A percentile compares a stretch with the other conserved stretches of the same genome.
Conservation (phyloP, 768 basidiomycete species). For the Rhodosporidiobolus odoratus region DNA sequence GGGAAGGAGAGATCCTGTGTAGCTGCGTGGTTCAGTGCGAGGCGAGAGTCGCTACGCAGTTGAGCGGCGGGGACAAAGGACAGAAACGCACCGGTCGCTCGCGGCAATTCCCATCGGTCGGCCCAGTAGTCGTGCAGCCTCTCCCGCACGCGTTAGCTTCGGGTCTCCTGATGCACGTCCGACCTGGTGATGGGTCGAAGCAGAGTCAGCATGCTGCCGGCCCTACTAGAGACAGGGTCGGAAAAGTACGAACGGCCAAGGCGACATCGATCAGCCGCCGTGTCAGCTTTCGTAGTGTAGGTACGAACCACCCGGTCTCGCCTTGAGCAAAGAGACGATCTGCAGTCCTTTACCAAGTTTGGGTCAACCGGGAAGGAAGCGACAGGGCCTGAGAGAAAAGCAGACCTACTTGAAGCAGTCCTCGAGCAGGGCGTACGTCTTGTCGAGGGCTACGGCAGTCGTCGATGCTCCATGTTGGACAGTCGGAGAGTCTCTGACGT, state of each 20-base stretch:
- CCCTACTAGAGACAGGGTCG: neutral
- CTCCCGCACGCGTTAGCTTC: constrained; percentile 31
- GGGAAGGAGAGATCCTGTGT: constrained; percentile 7
- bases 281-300: constrained; percentile 34
- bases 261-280: constrained; percentile 22
- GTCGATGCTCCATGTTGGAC: neutral
- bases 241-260: constrained; percentile 12
- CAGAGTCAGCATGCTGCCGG: neutral
- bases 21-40: neutral
- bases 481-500: constrained; percentile 27
- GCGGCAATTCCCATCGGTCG: constrained; percentile 39
- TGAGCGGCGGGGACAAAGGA: neutral
- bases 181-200: constrained; percentile 21
- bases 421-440: constrained; percentile 25
- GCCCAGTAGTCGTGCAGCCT: constrained; percentile 30
- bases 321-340: constrained; percentile 24
- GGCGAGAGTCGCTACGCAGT: too few species aligned
- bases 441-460: too few species aligned
- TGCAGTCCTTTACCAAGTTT: constrained; percentile 8
- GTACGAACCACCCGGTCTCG: constrained; percentile 40
- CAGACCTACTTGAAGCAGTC: constrained; percentile 36
- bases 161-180: constrained; percentile 28
- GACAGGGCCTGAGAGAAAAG: neutral
- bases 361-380: neutral
- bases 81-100: constrained; percentile 25